Evolutionary conservation across 352 stramenopile genomes (phyloP).

Genomic region (Globisporangium iwayamae): DNA sequence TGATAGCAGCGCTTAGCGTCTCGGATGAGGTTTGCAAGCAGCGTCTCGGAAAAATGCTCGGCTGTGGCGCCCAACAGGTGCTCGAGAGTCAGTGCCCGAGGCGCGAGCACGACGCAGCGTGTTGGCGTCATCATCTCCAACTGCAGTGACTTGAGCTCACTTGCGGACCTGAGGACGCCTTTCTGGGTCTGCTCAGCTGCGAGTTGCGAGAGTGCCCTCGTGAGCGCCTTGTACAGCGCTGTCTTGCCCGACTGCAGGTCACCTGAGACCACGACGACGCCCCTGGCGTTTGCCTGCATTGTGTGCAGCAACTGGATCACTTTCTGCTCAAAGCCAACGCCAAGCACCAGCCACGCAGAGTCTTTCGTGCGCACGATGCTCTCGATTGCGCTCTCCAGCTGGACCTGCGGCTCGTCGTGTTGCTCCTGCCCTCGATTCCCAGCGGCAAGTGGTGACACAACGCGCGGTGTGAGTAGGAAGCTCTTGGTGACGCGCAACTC

Average conservation of each 20-base stretch:
- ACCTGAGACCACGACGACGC: slow-evolving; percentile 38
- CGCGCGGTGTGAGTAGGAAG: slow-evolving; percentile 1
- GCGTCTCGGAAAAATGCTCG: slow-evolving; percentile 20
- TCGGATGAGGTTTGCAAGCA: slow-evolving; percentile 38
- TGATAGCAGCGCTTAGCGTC: slow-evolving; percentile 38
- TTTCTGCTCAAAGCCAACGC: slow-evolving; percentile 34
- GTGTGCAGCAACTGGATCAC: slow-evolving; percentile 40
- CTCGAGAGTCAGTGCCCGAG: slow-evolving; percentile 32
- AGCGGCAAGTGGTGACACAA: not conserved
- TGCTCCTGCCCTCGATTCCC: not conserved
- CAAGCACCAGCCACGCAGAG: slow-evolving; percentile 27
- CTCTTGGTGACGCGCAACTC: slow-evolving; percentile 27
- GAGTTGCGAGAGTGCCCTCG: slow-evolving; percentile 25
- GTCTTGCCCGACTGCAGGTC: slow-evolving; percentile 52
- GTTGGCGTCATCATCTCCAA: slow-evolving; percentile 9
- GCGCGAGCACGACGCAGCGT: slow-evolving; percentile 35
- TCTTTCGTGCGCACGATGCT: slow-evolving; percentile 20
- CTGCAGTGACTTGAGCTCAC: not conserved
- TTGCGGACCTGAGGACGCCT: not conserved
- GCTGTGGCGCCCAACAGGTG: slow-evolving; percentile 27
- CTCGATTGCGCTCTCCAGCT: slow-evolving; percentile 34
- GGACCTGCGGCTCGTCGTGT: not conserved
- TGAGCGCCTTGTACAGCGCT: slow-evolving; percentile 37
- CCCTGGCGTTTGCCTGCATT: slow-evolving; percentile 17
- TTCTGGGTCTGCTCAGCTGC: not conserved